Evolutionary conservation across 1,284 basidiomycete species (phyloP).

Genomic region (Ustilago esculenta): DNA sequence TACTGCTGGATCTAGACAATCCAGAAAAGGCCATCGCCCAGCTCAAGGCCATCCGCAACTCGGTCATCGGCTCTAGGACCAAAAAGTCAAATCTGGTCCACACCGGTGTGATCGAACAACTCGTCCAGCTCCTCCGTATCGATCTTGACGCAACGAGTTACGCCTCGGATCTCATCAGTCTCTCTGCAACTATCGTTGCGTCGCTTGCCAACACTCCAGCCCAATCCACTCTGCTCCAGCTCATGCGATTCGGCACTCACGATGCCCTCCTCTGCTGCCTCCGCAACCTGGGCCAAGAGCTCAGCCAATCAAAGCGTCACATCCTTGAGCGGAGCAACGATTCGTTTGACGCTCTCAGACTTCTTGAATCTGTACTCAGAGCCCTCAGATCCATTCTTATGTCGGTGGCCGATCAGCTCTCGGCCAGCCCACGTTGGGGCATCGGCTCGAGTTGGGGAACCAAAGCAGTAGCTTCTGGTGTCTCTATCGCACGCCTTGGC

Average conservation of each 20-base stretch:
- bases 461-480: conserved; percentile 26
- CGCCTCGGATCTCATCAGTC: conserved; percentile 38
- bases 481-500: conserved; percentile 24
- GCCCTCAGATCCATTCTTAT: conserved; percentile 55
- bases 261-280: conserved; percentile 43
- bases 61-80: conserved; percentile 49
- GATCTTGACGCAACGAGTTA: conserved; percentile 21
- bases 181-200: conserved; percentile 43
- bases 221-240: conserved; percentile 38
- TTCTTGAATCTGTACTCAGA: conserved; percentile 50
- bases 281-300: conserved; percentile 20
- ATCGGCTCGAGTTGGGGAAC: conserved; percentile 56
- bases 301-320: conserved; percentile 15
- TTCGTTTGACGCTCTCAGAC: conserved; percentile 16
- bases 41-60: conserved; percentile 47
- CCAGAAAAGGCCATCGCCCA: conserved; percentile 31
- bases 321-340: conserved; percentile 9
- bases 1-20: conserved; percentile 33
- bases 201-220: conserved; percentile 48
- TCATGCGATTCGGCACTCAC: conserved; percentile 36
- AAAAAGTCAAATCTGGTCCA: conserved; percentile 48
- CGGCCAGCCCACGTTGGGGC: conserved; percentile 56
- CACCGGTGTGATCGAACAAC: conserved; percentile 36
- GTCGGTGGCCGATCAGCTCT: conserved; percentile 56
- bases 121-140: conserved; percentile 36